Percentiles rank a stretch among this genome's conserved stretches.
These are phyloP conservation scores for Sordariomycetes sp. DNA, from an alignment of 2,329 filamentous ascomycete species.

Conservation along the genomic window DNA sequence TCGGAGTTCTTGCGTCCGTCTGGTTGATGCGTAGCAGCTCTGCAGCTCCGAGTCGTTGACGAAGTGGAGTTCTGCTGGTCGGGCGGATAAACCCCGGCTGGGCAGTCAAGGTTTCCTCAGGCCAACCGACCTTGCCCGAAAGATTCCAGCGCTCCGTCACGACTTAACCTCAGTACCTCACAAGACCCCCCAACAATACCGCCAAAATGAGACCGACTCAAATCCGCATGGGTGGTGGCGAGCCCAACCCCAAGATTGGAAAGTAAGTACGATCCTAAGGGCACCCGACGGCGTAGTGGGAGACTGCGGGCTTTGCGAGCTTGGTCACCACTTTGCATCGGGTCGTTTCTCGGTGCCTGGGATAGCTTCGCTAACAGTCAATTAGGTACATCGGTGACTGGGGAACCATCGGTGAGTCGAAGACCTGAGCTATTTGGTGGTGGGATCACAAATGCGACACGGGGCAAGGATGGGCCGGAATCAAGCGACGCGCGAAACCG, in stretches of 20 bases:
- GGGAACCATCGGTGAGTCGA: constrained; percentile 69
- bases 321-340: neutral
- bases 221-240: constrained; percentile 21
- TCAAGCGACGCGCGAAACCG: neutral
- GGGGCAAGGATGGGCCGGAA: too few species aligned
- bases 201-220: constrained; percentile 38
- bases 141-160: constrained; percentile 3
- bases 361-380: constrained; percentile 13
- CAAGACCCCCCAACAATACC: constrained; percentile 8
- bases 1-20: too few species aligned
- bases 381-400: constrained; percentile 64
- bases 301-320: constrained; percentile 4
- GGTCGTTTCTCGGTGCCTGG: neutral
- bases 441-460: too few species aligned
- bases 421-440: too few species aligned
- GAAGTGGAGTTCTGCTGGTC: too few species aligned
- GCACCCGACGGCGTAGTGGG: neutral
- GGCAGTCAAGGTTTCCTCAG: too few species aligned
- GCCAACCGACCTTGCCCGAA: constrained; percentile 3
- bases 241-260: constrained; percentile 9
- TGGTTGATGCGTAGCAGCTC: too few species aligned
- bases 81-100: constrained; percentile 1
- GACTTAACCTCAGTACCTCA: constrained; percentile 2
- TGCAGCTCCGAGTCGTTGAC: too few species aligned
- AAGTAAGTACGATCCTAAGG: constrained; percentile 3